Percentiles rank a stretch among this genome's conserved stretches.
These are phyloP conservation scores for Daldinia sp. DNA, from an alignment of 2,329 filamentous ascomycete species.

Conservation along the genomic window DNA sequence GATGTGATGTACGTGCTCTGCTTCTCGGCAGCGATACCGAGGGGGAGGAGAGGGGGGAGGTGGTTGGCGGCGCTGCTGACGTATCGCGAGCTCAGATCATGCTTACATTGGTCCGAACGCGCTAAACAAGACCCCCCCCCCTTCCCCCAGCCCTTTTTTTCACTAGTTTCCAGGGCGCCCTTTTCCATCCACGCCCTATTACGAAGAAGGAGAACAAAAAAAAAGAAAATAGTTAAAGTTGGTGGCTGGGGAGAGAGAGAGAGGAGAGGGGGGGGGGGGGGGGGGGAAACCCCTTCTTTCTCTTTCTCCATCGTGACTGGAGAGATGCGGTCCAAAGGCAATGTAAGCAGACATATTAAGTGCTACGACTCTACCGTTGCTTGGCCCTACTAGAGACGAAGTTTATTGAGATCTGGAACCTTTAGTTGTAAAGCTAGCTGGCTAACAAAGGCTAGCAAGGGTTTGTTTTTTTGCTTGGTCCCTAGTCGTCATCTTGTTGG, in stretches of 20 bases:
- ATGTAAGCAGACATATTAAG: slow-evolving; percentile 32
- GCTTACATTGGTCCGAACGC: slow-evolving; percentile 18
- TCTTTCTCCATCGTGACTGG: slow-evolving; percentile 20
- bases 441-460: slow-evolving; percentile 1
- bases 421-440: slow-evolving; percentile 2
- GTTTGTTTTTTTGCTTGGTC: slow-evolving; percentile 2
- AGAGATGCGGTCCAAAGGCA: slow-evolving; percentile 4
- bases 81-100: slow-evolving; percentile 1
- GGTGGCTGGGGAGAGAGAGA: slow-evolving; percentile 18
- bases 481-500: slow-evolving; percentile 26
- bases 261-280: slow-evolving; percentile 1
- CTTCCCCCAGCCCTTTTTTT: background rate
- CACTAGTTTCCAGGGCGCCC: slow-evolving; percentile 1
- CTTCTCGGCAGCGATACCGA: slow-evolving; percentile 41
- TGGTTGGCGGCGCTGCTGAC: slow-evolving; percentile 9
- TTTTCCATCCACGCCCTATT: slow-evolving; percentile 25
- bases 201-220: slow-evolving; percentile 21
- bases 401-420: slow-evolving; percentile 36
- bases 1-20: slow-evolving; percentile 27
- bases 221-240: slow-evolving; percentile 15
- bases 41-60: background rate
- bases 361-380: slow-evolving; percentile 33
- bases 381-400: slow-evolving; percentile 17
- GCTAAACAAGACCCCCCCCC: slow-evolving; percentile 12
- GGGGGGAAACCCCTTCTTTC: no score